Conservation (phyloP, 805 yeast genomes). For the Starmerella davenportii region DNA sequence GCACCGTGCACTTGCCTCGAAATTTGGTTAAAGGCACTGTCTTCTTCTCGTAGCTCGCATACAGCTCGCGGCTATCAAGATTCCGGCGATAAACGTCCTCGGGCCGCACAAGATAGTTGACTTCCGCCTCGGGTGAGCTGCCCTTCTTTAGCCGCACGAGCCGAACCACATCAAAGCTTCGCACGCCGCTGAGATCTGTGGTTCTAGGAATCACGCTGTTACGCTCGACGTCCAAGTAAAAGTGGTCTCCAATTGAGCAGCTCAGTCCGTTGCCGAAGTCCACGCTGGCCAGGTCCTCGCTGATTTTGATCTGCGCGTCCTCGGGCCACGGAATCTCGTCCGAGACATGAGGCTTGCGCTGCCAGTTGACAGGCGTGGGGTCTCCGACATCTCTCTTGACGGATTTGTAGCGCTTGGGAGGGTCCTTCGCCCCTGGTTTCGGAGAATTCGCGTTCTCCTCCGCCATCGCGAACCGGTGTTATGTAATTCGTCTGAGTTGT, state of each 20-base stretch:
- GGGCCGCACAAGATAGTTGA: conserved; percentile 85
- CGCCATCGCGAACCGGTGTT: too few relatives aligned
- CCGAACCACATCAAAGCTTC: background rate
- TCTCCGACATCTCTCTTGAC: conserved; percentile 3
- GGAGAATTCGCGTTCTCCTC: too few relatives aligned
- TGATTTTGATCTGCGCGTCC: conserved; percentile 1
- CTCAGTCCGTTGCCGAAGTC: background rate
- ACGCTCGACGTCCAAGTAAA: background rate
- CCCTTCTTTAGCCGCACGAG: background rate
- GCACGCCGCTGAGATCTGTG: background rate
- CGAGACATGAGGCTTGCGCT: conserved; percentile 17
- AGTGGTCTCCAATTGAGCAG: background rate
- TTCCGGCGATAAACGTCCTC: conserved; percentile 56
- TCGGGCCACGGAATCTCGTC: conserved; percentile 14
- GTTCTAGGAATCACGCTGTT: background rate
- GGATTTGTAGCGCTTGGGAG: background rate
- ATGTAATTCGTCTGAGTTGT: too few relatives aligned
- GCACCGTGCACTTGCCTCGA: conserved; percentile 58
- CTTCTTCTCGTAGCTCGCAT: conserved; percentile 74
- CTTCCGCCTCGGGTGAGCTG: background rate
- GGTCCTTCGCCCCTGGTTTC: too few relatives aligned
- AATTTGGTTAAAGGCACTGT: conserved; percentile 56
- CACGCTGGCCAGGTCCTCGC: conserved; percentile 9
- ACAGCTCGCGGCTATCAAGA: conserved; percentile 55
- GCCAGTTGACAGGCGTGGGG: conserved; percentile 19